Evolutionary conservation across 2,329 filamentous ascomycete species (phyloP), one percentile per base, ranked within the genome.

Genomic region (Penicillium brasilianum): DNA sequence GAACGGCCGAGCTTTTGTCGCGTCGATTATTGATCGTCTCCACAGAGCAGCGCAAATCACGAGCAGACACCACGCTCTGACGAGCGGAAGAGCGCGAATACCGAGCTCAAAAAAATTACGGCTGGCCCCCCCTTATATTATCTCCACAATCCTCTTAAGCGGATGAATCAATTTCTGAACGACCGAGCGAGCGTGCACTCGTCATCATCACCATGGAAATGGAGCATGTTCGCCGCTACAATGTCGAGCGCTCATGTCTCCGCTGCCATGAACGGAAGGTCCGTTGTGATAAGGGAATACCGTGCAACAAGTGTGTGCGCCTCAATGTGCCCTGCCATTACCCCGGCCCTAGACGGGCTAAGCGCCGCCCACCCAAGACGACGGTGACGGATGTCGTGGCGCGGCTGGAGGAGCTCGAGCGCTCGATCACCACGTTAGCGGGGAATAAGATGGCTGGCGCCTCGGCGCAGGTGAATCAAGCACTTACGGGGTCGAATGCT

Each of bases 191-290:
- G 44, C 13, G 25, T 28, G 25, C 5, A 48, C 22, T 48, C 44
- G 44, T 48, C 44, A 48, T 46, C 43, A 7, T 34, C 28, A 6
- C 1, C 22, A 28, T 20, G 16, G 28, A 46, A 8, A 66, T 66
- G 63, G 50, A 63, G 2, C 22, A 57, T 10, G 52, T 59, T 22
- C 63, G 69, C 4, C 69, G 69, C 7, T 71, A 71, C 44, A 70
- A 71, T 30, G 69, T 71, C 22, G 66, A 70, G 37, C 69, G 71
- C 22, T 73, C 71, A 32, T 74, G 71, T 49, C 53, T 74, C 30
- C 68, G 70, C 36, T 74, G 71, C 58, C 71, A 74, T 34, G 66
- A 70, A 50, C 67, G 72, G 41, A 74, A 74, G 43, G 68, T 74
- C 32, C 64, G 66, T 10, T 74, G 71, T 48, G 68, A 74, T 57